These are phyloP conservation scores for Diplodia sapinea DNA, from an alignment of 2,329 filamentous ascomycete genomes.

Conservation along the genomic window DNA sequence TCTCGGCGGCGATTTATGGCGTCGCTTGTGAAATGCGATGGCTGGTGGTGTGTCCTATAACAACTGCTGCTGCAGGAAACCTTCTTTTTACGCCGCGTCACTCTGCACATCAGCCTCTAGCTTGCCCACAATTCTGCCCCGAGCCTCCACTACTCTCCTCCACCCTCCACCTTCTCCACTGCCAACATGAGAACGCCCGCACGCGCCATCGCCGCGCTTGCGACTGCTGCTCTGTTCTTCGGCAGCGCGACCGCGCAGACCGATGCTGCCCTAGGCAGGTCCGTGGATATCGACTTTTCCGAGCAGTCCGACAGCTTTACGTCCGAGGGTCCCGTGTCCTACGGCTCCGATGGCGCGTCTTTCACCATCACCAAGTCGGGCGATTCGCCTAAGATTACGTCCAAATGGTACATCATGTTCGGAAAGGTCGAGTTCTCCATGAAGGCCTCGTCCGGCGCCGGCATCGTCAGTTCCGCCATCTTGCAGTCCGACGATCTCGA, in stretches of 20 bases:
- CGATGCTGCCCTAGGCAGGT: constrained; percentile 76
- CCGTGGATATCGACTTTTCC: constrained; percentile 84
- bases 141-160: background rate
- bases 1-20: background rate
- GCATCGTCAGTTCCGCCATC: constrained; percentile 92
- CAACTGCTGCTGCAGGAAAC: constrained; percentile 23
- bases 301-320: constrained; percentile 79
- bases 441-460: constrained; percentile 84
- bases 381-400: constrained; percentile 83
- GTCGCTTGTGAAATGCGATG: constrained; percentile 21
- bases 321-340: constrained; percentile 71
- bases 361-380: constrained; percentile 81
- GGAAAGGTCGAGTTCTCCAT: constrained; percentile 85
- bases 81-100: constrained; percentile 24
- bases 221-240: constrained; percentile 48
- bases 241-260: constrained; percentile 56
- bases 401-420: constrained; percentile 99
- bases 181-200: constrained; percentile 40
- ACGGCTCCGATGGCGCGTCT: constrained; percentile 75
- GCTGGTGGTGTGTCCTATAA: constrained; percentile 22
- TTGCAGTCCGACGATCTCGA: constrained; percentile 90
- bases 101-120: constrained; percentile 8
- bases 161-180: background rate
- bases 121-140: background rate
- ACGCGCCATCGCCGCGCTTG: constrained; percentile 46